Evolutionary conservation across 78 protist species (phyloP), one percentile per base, ranked within the genome.

Genomic region (Mastigamoeba balamuthi): DNA sequence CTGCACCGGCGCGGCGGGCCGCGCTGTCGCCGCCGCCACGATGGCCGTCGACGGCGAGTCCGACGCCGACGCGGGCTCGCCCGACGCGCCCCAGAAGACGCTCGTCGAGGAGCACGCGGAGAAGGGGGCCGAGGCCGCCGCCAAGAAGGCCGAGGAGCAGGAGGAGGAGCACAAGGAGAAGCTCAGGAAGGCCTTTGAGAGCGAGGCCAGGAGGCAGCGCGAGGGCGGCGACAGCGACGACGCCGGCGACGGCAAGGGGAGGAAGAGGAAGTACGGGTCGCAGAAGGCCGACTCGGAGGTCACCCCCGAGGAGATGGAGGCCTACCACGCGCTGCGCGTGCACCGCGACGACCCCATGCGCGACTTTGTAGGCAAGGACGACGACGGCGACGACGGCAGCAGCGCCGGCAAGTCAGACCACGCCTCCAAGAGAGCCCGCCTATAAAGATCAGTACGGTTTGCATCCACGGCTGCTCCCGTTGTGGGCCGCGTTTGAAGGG

Each of bases 1-100:
- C 76, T 92, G 95, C 52, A 90, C 93, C 23, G 97, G 97, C 36
- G 89, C 74, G 81, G 88, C 91, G 23, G 95, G 96, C 28, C 33
- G 17, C 58, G 17, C 58, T 48, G 17, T 48, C 58, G 58, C 58
- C 33, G 73, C 40, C 30, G 1, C 69, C 78, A 17, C 30, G 17
- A 48, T 25, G 17, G 58, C 58, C 58, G 33, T 48, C 58, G 58
- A 48, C 58, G 28, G 28, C 0, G 27, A 0, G 5, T 3, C 36
- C 73, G 40, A 42, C 52, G 33, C 29, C 10, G 6, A 7, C 27
- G 30, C 9, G 27, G 58, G 41, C 28, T n/a, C 39, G 7, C 29
- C 10, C 58, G 42, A 29, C 29, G 36, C 70, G 64, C n/a, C 37
- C 1, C 43, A 43, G 0, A 76, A 70, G 3, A 58, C 66, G 30